Evolutionary conservation across 306 rosid genomes (phyloP).

Genomic region (Lupinus albus): DNA sequence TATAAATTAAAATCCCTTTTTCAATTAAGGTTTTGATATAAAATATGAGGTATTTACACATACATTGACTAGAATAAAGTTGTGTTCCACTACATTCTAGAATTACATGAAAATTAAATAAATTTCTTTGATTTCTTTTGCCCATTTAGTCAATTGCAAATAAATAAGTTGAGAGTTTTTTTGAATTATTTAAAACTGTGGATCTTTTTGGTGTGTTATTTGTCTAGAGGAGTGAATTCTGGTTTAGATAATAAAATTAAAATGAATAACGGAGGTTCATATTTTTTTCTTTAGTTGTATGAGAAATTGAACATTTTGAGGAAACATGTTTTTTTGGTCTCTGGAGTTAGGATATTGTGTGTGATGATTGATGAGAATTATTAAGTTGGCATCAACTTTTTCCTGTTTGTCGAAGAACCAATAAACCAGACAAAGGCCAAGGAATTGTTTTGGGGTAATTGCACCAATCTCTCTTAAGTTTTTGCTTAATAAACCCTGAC

Average conservation of each 20-base stretch:
- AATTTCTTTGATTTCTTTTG: background rate
- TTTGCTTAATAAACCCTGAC: no score
- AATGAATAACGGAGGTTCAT: background rate
- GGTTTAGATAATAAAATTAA: constrained; percentile 4
- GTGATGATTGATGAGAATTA: background rate
- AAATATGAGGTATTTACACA: no score
- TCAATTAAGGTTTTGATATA: no score
- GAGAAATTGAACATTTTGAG: background rate
- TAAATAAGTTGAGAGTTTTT: no score
- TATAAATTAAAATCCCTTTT: no score
- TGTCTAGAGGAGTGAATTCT: background rate
- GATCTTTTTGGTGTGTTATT: background rate
- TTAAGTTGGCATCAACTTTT: background rate
- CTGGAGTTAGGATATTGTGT: background rate
- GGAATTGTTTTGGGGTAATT: background rate
- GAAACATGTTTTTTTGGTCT: background rate
- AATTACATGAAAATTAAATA: no score
- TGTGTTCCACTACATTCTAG: no score
- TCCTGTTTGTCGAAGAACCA: background rate
- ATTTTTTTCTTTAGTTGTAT: background rate
- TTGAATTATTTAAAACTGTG: background rate
- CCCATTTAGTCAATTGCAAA: background rate
- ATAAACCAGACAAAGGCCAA: background rate
- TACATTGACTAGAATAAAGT: no score
- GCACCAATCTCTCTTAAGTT: background rate